phyloP scores from a whole-genome alignment of 305 asterid genomes.

The Withania somnifera region DNA sequence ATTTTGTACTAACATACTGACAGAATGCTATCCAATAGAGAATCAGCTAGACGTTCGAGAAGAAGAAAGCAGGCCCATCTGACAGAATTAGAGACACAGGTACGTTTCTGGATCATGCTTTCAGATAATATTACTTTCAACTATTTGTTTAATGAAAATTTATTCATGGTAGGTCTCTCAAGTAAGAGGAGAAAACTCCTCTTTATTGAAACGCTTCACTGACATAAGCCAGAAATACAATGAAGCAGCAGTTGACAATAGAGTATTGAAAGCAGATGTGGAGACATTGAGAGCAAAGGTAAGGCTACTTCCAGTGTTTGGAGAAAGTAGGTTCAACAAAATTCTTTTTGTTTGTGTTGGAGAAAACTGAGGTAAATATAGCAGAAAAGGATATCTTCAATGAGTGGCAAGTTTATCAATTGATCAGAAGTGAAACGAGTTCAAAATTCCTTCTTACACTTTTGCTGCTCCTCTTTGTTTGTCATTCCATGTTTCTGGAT shows the following conservation, averaged over 20 bases:
- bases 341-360: not conserved
- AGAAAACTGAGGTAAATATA: not conserved
- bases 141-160: not conserved
- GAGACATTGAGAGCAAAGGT: slow-evolving; percentile 80
- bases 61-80: slow-evolving; percentile 81
- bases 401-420: not conserved
- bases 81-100: slow-evolving; percentile 75
- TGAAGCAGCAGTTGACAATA: slow-evolving; percentile 64
- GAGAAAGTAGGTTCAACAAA: not conserved
- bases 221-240: slow-evolving; percentile 70
- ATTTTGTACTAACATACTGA: not conserved
- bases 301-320: not conserved
- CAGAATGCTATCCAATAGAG: slow-evolving; percentile 86
- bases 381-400: not conserved
- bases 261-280: slow-evolving; percentile 73
- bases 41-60: slow-evolving; percentile 82
- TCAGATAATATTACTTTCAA: not conserved
- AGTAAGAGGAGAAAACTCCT: slow-evolving; percentile 53
- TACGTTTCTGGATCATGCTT: slow-evolving; percentile 3
- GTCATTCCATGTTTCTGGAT: not conserved
- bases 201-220: slow-evolving; percentile 56
- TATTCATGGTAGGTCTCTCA: slow-evolving; percentile 39
- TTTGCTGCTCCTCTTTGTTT: not conserved
- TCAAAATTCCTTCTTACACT: not conserved
- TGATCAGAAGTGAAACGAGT: not conserved